Evolutionary conservation across 2,329 filamentous ascomycete genomes (phyloP), one percentile per base, ranked within the genome.

Genomic region (Trichoderma oligosporum): DNA sequence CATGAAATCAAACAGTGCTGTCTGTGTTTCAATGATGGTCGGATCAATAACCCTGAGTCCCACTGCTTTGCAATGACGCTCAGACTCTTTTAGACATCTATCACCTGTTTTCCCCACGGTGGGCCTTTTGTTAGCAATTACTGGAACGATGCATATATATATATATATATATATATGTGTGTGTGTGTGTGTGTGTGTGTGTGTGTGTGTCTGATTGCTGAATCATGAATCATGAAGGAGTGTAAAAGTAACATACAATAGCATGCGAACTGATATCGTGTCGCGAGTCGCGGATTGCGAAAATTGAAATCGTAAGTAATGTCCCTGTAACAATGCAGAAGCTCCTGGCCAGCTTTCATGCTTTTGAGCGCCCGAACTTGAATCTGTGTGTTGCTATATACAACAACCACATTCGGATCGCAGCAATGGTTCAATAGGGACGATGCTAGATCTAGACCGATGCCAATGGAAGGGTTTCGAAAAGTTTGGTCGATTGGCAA

Each of bases 391-490:
- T 42, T 52, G 12, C 27, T 41, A 46, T 52, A 52, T 2, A 46
- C 22, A 22, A 60, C 31, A n/a, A 35, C 57, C 3, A 57, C 20
- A 7, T 57, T 59, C 6, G 57, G 57, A 0, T 59, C 53, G 46
- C 57, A 59, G n/a, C 27, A 39, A 20, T 56, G 57, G 29, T 59
- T 59, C 16, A 59, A 1, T n/a, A 59, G 20, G 14, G 57, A 27
- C 14, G 18, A 33, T 2, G 25, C 45, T 16, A 59, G 18, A 27
- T 59, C 57, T 12, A 59, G 7, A 12, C 36, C 56, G n/a, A 11
- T 38, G 16, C 56, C 56, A 7, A 58, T 38, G 2, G 46, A 27
- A 2, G 45, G 24, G 6, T 46, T 38, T 45, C 46, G 55, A 14
- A 11, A 36, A 1, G 55, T 52, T n/a, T 51, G 46, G 11, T 51